Base-by-base conservation (phyloP, 257 asterid species). In the Fraxinus anomala region DNA sequence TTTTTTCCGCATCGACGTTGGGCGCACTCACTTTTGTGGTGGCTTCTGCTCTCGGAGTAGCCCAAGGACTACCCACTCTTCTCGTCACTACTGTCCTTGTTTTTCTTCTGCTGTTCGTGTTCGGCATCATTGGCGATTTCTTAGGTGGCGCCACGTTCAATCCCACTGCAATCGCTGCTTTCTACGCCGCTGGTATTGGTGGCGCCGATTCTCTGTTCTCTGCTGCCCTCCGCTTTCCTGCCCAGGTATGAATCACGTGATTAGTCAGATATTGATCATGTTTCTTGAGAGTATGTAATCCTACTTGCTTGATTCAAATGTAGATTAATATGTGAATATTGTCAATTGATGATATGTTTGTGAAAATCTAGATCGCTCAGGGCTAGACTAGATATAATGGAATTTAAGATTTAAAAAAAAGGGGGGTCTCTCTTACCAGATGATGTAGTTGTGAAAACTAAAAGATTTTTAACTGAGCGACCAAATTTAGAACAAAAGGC, bases 101-200 rank as follows among this genome's bases (percentile, higher is more conserved):
- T 75, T 91, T 87, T 67, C 5, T 79, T 3, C 85, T 90, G 72
- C 26, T 92, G 80, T 89, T 94, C 84, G 21, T 89, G 0, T 92
- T 94, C 44, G 97, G 96, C 30, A 80, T 85, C 85, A 75, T 94
- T 28, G 92, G 94, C 24, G 87, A 91, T 87, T 80, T 84, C 16
- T 56, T 94, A 28, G 97, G 97, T 63, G 97, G 97, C 8, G 99
- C 99, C 68, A 80, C 89, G 68, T 94, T 94, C 82, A 94, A 92
- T 68, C 97, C 97, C 69, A 94, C 97, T 23, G 97, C 89, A 56
- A 91, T 91, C 49, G 94, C 92, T 11, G 92, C 99, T 65, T 91
- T 94, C 44, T 86, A 89, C 39, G 97, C 97, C 31, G 97, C 90
- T 63, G 98, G 98, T 12, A 67, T 83, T 82, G 94, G 90, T 7